A percentile compares a stretch with the other conserved stretches of the same genome.
These are phyloP conservation scores for Huntiella abstrusa DNA, from an alignment of 2,329 filamentous ascomycete genomes.

Conservation along the genomic window DNA sequence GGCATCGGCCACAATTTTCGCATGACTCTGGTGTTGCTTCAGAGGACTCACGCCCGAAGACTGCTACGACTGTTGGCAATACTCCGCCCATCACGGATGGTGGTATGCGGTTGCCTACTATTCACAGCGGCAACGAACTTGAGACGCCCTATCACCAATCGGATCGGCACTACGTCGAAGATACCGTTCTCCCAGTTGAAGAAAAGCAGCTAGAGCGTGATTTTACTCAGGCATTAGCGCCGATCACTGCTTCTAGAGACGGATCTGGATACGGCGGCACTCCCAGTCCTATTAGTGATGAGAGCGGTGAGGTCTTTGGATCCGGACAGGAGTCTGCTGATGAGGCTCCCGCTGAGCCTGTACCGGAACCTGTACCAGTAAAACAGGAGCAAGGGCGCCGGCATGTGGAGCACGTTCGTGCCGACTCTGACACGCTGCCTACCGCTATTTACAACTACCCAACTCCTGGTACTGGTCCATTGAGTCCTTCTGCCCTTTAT, in stretches of 20 bases:
- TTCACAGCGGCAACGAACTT: conserved; percentile 12
- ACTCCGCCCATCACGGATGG: not conserved
- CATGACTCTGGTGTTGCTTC: conserved; percentile 1
- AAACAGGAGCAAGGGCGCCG: too few species aligned
- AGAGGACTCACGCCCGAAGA: not conserved
- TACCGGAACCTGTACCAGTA: too few species aligned
- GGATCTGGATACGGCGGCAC: conserved; percentile 33
- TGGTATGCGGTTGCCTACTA: conserved; percentile 15
- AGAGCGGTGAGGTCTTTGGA: conserved; percentile 18
- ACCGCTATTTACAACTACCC: too few species aligned
- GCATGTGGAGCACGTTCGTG: too few species aligned
- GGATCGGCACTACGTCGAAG: conserved; percentile 2
- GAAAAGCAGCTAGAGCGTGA: conserved; percentile 23
- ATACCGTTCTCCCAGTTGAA: conserved; percentile 3
- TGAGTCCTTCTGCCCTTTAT: too few species aligned
- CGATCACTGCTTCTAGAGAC: conserved; percentile 51
- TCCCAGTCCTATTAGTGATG: conserved; percentile 13
- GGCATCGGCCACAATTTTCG: not conserved
- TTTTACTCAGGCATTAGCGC: conserved; percentile 46
- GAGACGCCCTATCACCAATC: conserved; percentile 17
- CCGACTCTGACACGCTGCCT: too few species aligned
- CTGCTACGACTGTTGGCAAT: not conserved
- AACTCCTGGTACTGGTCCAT: too few species aligned
- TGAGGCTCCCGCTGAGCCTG: not conserved
- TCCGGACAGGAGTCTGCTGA: conserved; percentile 7